Conservation (phyloP, 495 filamentous ascomycete genomes). For the Penicillium bialowiezense region DNA sequence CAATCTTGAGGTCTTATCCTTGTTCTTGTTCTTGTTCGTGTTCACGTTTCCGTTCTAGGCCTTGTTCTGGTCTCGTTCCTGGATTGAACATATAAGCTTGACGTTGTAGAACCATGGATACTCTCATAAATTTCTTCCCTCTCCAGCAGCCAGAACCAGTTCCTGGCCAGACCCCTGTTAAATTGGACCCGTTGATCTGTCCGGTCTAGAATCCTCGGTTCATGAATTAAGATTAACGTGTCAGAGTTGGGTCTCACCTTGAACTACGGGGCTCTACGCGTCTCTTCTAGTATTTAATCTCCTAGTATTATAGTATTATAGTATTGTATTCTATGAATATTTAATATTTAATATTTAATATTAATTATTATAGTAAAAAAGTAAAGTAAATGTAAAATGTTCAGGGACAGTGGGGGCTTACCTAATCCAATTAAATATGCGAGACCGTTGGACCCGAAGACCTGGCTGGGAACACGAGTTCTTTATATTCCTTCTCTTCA, state of each 20-base stretch:
- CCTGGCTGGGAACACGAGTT: not conserved
- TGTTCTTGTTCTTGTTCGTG: not conserved
- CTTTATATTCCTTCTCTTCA: not conserved
- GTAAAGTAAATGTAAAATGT: too few species aligned
- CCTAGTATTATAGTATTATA: too few species aligned
- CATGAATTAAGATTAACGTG: not conserved
- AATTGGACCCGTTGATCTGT: slow-evolving; percentile 24
- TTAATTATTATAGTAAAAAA: too few species aligned
- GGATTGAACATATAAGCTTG: slow-evolving; percentile 5
- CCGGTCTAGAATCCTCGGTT: slow-evolving; percentile 21
- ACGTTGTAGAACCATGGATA: slow-evolving; percentile 7
- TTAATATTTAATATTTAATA: too few species aligned
- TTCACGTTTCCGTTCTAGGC: not conserved
- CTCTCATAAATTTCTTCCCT: too few species aligned
- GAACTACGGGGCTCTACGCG: slow-evolving; percentile 29
- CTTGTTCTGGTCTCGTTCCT: not conserved
- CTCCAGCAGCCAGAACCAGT: too few species aligned
- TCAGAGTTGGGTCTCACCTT: not conserved
- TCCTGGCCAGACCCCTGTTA: slow-evolving; percentile 19
- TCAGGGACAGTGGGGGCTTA: not conserved
- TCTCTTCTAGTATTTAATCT: too few species aligned
- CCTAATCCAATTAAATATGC: not conserved
- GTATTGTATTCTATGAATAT: too few species aligned
- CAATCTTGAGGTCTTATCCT: not conserved
- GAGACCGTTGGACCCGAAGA: not conserved